Evolutionary conservation across 768 basidiomycete species (phyloP), one percentile per base, ranked within the genome.

Genomic region (Cystobasidium onofrii): DNA sequence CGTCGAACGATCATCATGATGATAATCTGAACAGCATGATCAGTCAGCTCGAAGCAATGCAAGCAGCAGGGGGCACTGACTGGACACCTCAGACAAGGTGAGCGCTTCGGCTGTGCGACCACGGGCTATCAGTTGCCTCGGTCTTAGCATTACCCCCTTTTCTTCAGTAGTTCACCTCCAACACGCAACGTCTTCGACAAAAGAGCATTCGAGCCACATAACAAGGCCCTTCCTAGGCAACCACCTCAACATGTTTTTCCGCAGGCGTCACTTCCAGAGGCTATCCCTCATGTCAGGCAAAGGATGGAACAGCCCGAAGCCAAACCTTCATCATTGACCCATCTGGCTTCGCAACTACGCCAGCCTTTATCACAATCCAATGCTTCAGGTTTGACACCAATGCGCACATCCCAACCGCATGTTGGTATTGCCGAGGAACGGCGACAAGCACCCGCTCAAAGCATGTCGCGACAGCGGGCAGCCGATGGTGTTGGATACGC

Each of bases 11-110:
- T 17, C 33, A 44, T 17, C 69, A 55, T 36, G 69, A 71, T 55
- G 34, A 44, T 6, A 55, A 55, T 12, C n/a, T 71, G 54, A 55
- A 71, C 29, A 71, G 34, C 12, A 71, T 71, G 69, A 71, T 71
- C 10, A 31, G 54, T 34, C 50, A 60, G 50, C 55, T 71, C 17
- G 69, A 71, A 60, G 54, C 69, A 18, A 31, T 71, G 69, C 69
- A 71, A 31, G 69, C 69, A 23, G 69, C 65, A 4, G 50, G 46
- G 10, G 39, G 7, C 2, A 3, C 36, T 9, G 39, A 27, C 3
- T 4, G 6, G 12, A 2, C 10, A 4, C 3, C 25, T 9, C 25
- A 36, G 23, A 3, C 34, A 2, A 64, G 43, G 63, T 64, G 12
- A 27, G 44, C 31, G n/a, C n/a, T n/a, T n/a, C n/a, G n/a, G n/a